phyloP scores from a whole-genome alignment of 257 asterid genomes.

The Marsdenia floribunda region DNA sequence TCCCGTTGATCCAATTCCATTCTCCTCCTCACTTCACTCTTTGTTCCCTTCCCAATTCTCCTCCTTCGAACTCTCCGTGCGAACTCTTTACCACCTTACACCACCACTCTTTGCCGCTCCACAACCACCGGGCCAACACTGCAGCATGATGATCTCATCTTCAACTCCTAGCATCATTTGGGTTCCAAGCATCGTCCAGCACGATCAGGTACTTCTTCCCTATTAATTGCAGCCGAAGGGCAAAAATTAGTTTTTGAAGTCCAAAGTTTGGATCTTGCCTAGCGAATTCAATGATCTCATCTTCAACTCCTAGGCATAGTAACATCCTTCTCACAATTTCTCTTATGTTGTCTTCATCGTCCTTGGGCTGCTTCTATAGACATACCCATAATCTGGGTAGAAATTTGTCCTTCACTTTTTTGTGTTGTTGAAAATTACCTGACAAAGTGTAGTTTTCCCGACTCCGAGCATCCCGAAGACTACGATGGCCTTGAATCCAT shows the following conservation, averaged over 20 bases:
- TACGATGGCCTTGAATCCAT: conserved; percentile 28
- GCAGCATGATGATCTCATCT: too few species aligned
- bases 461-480: conserved; percentile 44
- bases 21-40: too few species aligned
- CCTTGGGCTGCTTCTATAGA: conserved; percentile 27
- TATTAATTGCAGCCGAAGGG: conserved; percentile 29
- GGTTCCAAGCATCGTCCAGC: conserved; percentile 37
- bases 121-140: too few species aligned
- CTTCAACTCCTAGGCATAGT: conserved; percentile 35
- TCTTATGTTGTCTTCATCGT: conserved; percentile 11
- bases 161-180: too few species aligned
- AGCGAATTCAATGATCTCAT: conserved; percentile 10
- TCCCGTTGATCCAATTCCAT: too few species aligned
- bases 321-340: conserved; percentile 32
- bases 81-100: too few species aligned
- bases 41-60: too few species aligned
- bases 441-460: conserved; percentile 45
- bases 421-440: conserved; percentile 22
- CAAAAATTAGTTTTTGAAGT: conserved; percentile 18
- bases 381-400: conserved; percentile 46
- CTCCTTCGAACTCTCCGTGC: too few species aligned
- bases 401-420: conserved; percentile 32
- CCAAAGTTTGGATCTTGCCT: conserved; percentile 7
- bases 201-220: conserved; percentile 40
- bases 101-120: too few species aligned